Evolutionary conservation across 1,284 basidiomycete genomes (phyloP).

Genomic region (Ceratobasidium papillatum): DNA sequence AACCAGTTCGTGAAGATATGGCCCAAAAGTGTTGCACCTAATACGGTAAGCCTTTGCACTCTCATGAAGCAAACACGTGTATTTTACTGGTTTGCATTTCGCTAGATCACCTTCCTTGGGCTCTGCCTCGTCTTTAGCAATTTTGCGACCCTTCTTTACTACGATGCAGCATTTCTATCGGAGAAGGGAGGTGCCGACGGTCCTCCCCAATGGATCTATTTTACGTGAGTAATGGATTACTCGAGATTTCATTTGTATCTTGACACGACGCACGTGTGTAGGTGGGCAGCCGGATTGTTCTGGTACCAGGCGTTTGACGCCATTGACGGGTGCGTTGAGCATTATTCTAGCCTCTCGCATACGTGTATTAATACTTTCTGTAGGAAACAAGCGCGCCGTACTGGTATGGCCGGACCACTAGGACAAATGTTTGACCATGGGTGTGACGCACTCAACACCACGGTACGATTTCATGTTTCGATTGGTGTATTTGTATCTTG

Average conservation of each 20-base stretch:
- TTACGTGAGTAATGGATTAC: constrained; percentile 65
- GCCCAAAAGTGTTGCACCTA: constrained; percentile 89
- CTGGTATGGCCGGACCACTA: constrained; percentile 94
- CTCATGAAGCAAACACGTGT: not conserved
- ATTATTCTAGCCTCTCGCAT: not conserved
- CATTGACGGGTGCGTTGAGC: constrained; percentile 75
- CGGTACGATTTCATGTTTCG: constrained; percentile 59
- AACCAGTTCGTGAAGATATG: constrained; percentile 92
- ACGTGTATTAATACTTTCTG: constrained; percentile 43
- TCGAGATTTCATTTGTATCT: constrained; percentile 14
- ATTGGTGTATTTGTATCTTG: constrained; percentile 39
- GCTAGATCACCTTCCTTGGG: constrained; percentile 83
- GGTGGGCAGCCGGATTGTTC: constrained; percentile 92
- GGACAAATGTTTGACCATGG: constrained; percentile 99
- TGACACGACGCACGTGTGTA: constrained; percentile 49
- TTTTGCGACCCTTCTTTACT: constrained; percentile 82
- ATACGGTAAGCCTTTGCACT: constrained; percentile 69
- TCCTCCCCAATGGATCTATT: constrained; percentile 85
- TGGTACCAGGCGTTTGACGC: constrained; percentile 91
- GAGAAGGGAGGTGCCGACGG: constrained; percentile 68
- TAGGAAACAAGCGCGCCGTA: constrained; percentile 94
- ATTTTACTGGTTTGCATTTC: constrained; percentile 7
- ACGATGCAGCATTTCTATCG: constrained; percentile 78
- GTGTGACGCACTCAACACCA: constrained; percentile 94
- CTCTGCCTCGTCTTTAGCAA: constrained; percentile 85